Base-by-base conservation (phyloP, 805 yeast genomes). In the Zygosaccharomyces bailii region DNA sequence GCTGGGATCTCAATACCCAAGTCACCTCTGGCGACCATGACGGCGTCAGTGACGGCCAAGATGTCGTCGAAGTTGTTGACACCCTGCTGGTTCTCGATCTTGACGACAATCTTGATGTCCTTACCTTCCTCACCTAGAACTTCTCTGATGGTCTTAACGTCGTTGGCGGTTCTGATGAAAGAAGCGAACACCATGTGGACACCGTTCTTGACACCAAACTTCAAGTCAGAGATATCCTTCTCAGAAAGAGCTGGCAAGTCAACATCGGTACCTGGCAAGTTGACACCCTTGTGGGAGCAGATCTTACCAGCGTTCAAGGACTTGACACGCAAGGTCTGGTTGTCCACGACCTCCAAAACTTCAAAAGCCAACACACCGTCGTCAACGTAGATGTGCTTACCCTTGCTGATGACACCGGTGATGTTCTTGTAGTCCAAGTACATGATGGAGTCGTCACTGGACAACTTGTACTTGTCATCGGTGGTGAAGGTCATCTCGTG, bases 1-100 rank as follows among this genome's bases (percentile, higher is more conserved):
- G 99, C 98, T 57, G 98, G 98, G 65, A 93, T 93, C 78, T 93
- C 99, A 66, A 93, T 93, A 80, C 99, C 99, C 64, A 93, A 80
- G 72, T 93, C 99, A 79, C 99, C 99, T 76, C 99, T 85, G 65
- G 99, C 99, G 70, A 93, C 98, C 99, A 93, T 93, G 66, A 93
- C 96, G 78, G 98, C 99, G 69, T 93, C 99, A 53, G 99, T 93
- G 71, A 82, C 96, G 63, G 69, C 70, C 68, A 93, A 82, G 67
- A 93, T 93, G 53, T 87, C 97, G 72, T 93, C 99, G 68, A 93
- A 93, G 83, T 93, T 93, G 86, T 93, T 90, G 64, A 93, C 98
- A 80, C 99, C 99, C 75, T 93, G 99, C 77, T 91, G 98, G 79
- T 89, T 90, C 79, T 93, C 99, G 68, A 93, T 91, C 81, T 93